Evolutionary conservation across 768 basidiomycete genomes (phyloP).

Genomic region (Xanthoconium purpureum): DNA sequence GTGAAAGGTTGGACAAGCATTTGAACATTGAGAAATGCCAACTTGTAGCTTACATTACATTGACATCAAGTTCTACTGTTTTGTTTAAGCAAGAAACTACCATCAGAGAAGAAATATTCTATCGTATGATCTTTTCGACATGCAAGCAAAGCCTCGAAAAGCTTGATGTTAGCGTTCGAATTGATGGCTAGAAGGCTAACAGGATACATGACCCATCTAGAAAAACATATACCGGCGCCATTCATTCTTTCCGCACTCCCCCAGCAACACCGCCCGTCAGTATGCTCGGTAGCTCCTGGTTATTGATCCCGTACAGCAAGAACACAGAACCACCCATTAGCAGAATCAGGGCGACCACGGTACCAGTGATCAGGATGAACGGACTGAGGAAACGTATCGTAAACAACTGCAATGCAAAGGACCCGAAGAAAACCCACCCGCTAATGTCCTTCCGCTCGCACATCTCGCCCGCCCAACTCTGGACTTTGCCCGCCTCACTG

Average conservation of each 20-base stretch:
- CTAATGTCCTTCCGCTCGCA: slow-evolving; percentile 82
- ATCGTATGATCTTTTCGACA: too few species aligned
- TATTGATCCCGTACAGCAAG: slow-evolving; percentile 61
- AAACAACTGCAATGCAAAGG: background rate
- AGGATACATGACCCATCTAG: too few species aligned
- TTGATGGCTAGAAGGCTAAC: too few species aligned
- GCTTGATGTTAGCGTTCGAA: too few species aligned
- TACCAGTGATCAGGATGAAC: slow-evolving; percentile 73
- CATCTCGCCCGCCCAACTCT: slow-evolving; percentile 69
- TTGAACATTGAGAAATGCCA: too few species aligned
- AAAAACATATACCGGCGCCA: background rate
- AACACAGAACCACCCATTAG: slow-evolving; percentile 65
- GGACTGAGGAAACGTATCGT: slow-evolving; percentile 42
- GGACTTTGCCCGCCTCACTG: slow-evolving; percentile 50
- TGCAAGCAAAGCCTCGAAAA: too few species aligned
- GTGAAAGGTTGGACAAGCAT: too few species aligned
- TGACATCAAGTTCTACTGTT: too few species aligned
- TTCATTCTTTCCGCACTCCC: slow-evolving; percentile 51
- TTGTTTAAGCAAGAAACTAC: too few species aligned
- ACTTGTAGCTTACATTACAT: too few species aligned
- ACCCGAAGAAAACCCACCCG: slow-evolving; percentile 51
- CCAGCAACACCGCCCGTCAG: slow-evolving; percentile 57
- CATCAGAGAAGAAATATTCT: too few species aligned
- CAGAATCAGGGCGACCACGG: slow-evolving; percentile 59
- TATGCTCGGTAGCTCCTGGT: slow-evolving; percentile 67